Base-by-base conservation (phyloP, 1,284 basidiomycete genomes). In the Leccinum solheimii region DNA sequence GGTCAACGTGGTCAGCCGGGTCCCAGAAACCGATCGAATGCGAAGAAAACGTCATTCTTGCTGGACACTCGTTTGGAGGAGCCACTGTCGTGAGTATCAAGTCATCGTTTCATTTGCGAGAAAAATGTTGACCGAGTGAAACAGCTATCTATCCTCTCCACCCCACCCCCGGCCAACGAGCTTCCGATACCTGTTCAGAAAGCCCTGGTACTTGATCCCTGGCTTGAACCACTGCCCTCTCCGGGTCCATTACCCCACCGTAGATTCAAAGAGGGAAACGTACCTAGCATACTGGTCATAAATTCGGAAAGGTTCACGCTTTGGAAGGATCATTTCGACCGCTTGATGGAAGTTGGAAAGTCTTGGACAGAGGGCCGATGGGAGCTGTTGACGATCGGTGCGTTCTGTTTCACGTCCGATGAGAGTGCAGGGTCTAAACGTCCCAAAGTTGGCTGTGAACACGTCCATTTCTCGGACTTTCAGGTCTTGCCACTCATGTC, bases 1-100 rank as follows among this genome's bases (percentile, higher is more conserved):
- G 74, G 70, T 62, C 69, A 38, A 79, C 77, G 50, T 85, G 86
- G 81, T 67, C 71, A 51, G 68, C 58, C 19, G 76, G 79, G 32
- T 68, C 63, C 34, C 63, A 66, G 58, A 65, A 70, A 23, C 68
- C 74, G 66, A 75, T 87, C 16, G 73, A 76, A 67, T 76, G 75
- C 69, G 73, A 80, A 40, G 69, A 78, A 40, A 72, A 83, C 51
- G 69, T 91, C 8, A 71, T 78, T 11, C 77, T 92, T 27, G 78
- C 83, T 0, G 91, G 90, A 0, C 91, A 93, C 71, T 91, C 89
- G 1, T 93, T 93, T 68, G 91, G 91, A 23, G 90, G 87, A 7
- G 87, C 88, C 52, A 91, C 90, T 5, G 74, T 86, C 51, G 89
- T 90, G 68, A 68, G 84, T 78, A 13, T 64, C 52, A 56, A 34